A percentile compares a stretch with the other conserved stretches of the same genome.
Evolutionary conservation across 768 basidiomycete species (phyloP).

Genomic region (Omphalotus guepiniiformis): DNA sequence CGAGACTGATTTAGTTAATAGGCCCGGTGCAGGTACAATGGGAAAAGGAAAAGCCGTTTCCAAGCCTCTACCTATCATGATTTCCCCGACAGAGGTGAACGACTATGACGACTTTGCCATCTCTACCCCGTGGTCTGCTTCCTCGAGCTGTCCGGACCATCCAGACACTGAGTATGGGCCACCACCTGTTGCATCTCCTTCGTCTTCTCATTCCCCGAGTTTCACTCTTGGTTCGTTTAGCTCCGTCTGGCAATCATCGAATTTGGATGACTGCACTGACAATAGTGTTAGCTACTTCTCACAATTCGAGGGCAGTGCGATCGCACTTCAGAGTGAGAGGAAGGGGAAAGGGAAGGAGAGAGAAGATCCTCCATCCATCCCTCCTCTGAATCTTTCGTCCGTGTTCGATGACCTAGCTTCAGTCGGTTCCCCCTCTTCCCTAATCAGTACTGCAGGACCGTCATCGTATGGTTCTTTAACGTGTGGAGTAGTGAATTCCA

Average conservation of each 20-base stretch:
- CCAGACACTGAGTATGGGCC: constrained; percentile 19
- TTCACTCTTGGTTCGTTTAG: constrained; percentile 12
- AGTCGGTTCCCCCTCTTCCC: too few relatives aligned
- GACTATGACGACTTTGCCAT: constrained; percentile 33
- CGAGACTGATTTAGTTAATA: background rate
- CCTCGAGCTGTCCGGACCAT: constrained; percentile 19
- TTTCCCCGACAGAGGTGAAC: constrained; percentile 18
- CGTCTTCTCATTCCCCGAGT: constrained; percentile 18
- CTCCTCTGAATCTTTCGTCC: constrained; percentile 59
- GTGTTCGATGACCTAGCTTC: too few relatives aligned
- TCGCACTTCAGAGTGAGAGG: constrained; percentile 9
- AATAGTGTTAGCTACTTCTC: too few relatives aligned
- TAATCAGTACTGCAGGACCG: too few relatives aligned
- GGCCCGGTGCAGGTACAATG: constrained; percentile 8
- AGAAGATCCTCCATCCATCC: constrained; percentile 53
- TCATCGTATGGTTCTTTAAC: too few relatives aligned
- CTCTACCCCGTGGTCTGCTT: constrained; percentile 14
- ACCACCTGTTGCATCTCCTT: constrained; percentile 23
- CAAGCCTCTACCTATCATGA: constrained; percentile 47
- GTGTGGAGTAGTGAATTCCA: background rate
- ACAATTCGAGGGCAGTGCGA: constrained; percentile 7
- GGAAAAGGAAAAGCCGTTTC: constrained; percentile 56
- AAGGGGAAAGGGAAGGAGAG: constrained; percentile 60
- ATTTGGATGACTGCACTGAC: too few relatives aligned
- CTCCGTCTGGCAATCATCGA: constrained; percentile 13